phyloP scores from a whole-genome alignment of 2,329 filamentous ascomycete genomes.

The Penicillium brasilianum region DNA sequence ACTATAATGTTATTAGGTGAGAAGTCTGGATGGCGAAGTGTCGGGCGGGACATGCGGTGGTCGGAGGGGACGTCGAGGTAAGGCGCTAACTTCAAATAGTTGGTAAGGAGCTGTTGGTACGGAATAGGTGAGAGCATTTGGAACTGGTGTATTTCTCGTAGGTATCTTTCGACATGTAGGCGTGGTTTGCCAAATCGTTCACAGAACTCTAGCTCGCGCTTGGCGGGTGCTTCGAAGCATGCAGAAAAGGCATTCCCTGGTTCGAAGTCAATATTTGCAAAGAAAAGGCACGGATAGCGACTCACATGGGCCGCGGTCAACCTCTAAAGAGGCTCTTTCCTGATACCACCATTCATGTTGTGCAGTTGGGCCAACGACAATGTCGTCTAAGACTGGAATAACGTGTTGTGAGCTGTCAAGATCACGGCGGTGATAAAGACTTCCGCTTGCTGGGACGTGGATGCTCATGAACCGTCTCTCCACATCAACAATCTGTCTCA shows the following conservation, averaged over 20 bases:
- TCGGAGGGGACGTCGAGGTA: conserved; percentile 14
- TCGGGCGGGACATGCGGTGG: conserved; percentile 18
- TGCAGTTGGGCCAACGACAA: conserved; percentile 32
- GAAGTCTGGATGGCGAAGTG: conserved; percentile 32
- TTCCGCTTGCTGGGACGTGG: conserved; percentile 35
- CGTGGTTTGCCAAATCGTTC: conserved; percentile 30
- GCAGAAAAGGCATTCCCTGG: conserved; percentile 19
- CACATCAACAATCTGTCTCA: conserved; percentile 32
- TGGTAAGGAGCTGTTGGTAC: conserved; percentile 22
- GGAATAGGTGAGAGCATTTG: conserved; percentile 15
- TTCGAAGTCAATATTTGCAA: conserved; percentile 15
- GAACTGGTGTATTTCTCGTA: conserved; percentile 27
- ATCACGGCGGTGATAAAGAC: conserved; percentile 35
- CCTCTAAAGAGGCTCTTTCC: conserved; percentile 25
- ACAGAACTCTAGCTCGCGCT: conserved; percentile 33
- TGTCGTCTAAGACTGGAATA: conserved; percentile 1
- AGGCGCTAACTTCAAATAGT: conserved; percentile 22
- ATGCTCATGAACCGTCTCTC: conserved; percentile 32
- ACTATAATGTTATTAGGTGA: conserved; percentile 38
- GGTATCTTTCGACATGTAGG: conserved; percentile 25
- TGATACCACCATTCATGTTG: conserved; percentile 33
- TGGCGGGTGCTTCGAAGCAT: conserved; percentile 30
- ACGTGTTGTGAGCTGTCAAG: conserved; percentile 10
- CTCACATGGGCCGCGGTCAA: conserved; percentile 37
- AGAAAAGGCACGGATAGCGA: conserved; percentile 19